Base-by-base conservation (phyloP, 2,329 filamentous ascomycete genomes). In the Rachicladosporium sp. region DNA sequence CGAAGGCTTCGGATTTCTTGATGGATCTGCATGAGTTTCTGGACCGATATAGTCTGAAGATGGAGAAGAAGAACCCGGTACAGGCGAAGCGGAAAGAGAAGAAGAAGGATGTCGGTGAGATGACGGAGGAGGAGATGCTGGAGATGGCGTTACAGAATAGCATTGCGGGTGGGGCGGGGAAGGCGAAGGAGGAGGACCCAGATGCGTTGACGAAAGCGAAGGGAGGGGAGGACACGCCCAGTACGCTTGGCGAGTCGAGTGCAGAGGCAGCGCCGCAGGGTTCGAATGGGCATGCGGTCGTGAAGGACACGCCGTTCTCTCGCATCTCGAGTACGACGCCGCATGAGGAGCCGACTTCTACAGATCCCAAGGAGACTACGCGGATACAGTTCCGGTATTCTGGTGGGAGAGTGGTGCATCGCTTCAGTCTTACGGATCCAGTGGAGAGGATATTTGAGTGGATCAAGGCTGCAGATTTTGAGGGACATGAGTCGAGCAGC, bases 81-180 rank as follows among this genome's bases (percentile, higher is more conserved):
- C 81, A 86, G 15, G 82, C 78, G 57, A 69, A 80, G 39, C 85
- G 84, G 59, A 71, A 78, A 3, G 82, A 86, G 41, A 47, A 51
- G 29, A 60, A 57, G 55, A 80, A 80, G 55, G 84, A 89, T 48
- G 75, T 95, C 2, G 82, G 82, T 43, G 78, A 82, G 31, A 89
- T 98, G 80, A 94, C 86, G 0, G 91, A 98, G 57, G 88, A 96
- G 36, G 88, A 98, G 64, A 93, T 94, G 87, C 67, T 98, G 50
- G 82, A 95, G 60, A 79, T 95, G 74, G 91, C 91, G 0, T 62
- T 98, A 56, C 78, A 88, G 58, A 91, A 93, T 64, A 95, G 88
- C 56, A 66, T 96, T 34, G 79, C 77, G 10, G 74, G 65, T 38
- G 60, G 71, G 27, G 66, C 64, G 29, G 63, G 59, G 11, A 57